A percentile compares a stretch with the other conserved stretches of the same genome.
These are phyloP conservation scores for Diutina siamensis DNA, from an alignment of 1,139 yeast genomes.

Conservation along the genomic window DNA sequence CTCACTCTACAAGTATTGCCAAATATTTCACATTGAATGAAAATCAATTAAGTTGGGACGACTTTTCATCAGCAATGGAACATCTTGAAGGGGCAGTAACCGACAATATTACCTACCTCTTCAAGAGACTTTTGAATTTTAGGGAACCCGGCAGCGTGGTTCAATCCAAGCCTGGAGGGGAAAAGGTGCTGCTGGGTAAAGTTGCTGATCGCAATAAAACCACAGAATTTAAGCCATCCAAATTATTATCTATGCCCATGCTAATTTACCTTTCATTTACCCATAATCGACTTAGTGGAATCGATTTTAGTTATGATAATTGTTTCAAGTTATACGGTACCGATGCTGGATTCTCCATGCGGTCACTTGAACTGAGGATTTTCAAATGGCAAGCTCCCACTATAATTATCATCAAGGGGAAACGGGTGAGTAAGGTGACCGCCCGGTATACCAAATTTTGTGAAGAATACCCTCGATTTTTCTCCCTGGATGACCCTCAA, in stretches of 20 bases:
- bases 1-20: not conserved
- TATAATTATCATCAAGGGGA: conserved; percentile 57
- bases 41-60: not conserved
- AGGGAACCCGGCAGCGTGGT: not conserved
- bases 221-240: not conserved
- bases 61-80: not conserved
- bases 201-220: not conserved
- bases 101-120: not conserved
- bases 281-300: not conserved
- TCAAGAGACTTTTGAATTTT: not conserved
- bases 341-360: conserved; percentile 72
- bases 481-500: conserved; percentile 13
- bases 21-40: not conserved
- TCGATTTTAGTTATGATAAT: conserved; percentile 14
- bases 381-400: conserved; percentile 92
- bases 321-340: conserved; percentile 61
- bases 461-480: conserved; percentile 39
- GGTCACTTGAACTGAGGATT: conserved; percentile 74
- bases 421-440: conserved; percentile 31
- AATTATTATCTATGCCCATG: not conserved
- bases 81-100: not conserved
- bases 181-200: too few relatives aligned
- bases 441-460: conserved; percentile 41
- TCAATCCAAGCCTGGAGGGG: too few relatives aligned
- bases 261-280: not conserved